Evolutionary conservation across 805 yeast species (phyloP).

Genomic region (Brettanomyces nanus): DNA sequence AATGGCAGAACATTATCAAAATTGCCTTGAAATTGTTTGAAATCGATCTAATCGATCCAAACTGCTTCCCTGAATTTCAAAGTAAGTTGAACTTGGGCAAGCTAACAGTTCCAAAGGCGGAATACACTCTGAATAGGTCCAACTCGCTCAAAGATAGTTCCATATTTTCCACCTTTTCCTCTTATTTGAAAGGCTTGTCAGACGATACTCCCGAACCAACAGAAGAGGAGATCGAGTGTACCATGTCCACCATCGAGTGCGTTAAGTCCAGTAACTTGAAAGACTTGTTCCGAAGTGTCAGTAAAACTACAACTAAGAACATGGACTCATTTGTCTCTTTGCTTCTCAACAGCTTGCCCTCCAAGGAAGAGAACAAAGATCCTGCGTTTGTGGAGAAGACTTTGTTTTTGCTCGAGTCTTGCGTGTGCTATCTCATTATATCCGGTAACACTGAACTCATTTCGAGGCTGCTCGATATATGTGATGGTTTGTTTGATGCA

Average conservation of each 20-base stretch:
- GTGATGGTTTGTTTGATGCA: constrained; percentile 17
- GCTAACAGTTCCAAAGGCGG: constrained; percentile 58
- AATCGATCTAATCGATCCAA: constrained; percentile 62
- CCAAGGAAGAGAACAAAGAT: constrained; percentile 19
- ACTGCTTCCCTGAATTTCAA: constrained; percentile 58
- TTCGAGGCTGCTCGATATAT: constrained; percentile 12
- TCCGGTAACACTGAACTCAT: constrained; percentile 21
- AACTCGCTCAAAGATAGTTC: constrained; percentile 68
- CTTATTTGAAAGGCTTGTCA: constrained; percentile 78
- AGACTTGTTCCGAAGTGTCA: constrained; percentile 44
- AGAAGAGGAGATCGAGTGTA: constrained; percentile 83
- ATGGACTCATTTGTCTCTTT: constrained; percentile 27
- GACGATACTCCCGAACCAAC: constrained; percentile 91
- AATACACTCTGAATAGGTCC: constrained; percentile 52
- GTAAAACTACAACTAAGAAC: constrained; percentile 28
- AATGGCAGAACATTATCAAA: constrained; percentile 55
- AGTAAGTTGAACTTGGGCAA: constrained; percentile 41
- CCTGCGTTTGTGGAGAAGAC: constrained; percentile 22
- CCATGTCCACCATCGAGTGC: constrained; percentile 78
- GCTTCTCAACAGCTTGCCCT: constrained; percentile 28
- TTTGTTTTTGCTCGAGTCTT: constrained; percentile 24
- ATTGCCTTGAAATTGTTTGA: constrained; percentile 61
- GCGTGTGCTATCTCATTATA: constrained; percentile 25
- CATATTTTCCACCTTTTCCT: constrained; percentile 82
- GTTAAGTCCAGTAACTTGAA: constrained; percentile 59